A percentile compares a stretch with the other conserved stretches of the same genome.
phyloP scores from a whole-genome alignment of 2,329 filamentous ascomycete species.

The Dryadomyces quercus-mongolicae region DNA sequence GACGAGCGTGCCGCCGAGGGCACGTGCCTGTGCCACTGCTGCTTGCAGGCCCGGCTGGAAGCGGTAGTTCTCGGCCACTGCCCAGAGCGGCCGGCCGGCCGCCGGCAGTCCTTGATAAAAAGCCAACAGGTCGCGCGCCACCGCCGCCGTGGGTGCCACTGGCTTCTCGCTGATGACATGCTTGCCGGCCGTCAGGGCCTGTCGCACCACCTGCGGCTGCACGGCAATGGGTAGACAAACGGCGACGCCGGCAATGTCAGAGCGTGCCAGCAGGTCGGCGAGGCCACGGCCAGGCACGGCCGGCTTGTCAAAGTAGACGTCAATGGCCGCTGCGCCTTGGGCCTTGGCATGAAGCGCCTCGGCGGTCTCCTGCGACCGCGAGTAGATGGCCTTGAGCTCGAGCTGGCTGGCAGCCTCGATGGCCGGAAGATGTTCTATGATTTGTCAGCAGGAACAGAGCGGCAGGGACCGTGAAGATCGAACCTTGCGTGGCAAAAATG shows the following conservation, averaged over 20 bases:
- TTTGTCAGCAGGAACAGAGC: neutral
- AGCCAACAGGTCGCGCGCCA: slow-evolving; percentile 14
- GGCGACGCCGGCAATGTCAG: slow-evolving; percentile 43
- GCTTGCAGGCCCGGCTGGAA: slow-evolving; percentile 21
- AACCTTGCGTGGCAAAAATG: slow-evolving; percentile 20
- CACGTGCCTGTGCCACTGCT: slow-evolving; percentile 13
- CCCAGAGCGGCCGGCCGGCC: slow-evolving; percentile 29
- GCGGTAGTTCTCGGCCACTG: slow-evolving; percentile 63
- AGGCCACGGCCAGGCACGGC: slow-evolving; percentile 28
- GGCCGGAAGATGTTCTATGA: slow-evolving; percentile 34
- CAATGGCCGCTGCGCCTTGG: slow-evolving; percentile 16
- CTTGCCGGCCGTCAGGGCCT: slow-evolving; percentile 51
- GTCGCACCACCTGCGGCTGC: slow-evolving; percentile 46
- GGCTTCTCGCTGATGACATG: slow-evolving; percentile 62
- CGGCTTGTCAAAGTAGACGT: slow-evolving; percentile 47
- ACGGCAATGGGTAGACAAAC: slow-evolving; percentile 50
- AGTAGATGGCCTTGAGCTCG: slow-evolving; percentile 53
- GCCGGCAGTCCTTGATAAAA: slow-evolving; percentile 15
- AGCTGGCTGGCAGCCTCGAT: slow-evolving; percentile 38
- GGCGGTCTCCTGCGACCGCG: slow-evolving; percentile 48
- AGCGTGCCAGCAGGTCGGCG: slow-evolving; percentile 37
- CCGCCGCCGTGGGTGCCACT: slow-evolving; percentile 40
- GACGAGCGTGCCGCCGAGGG: slow-evolving; percentile 18
- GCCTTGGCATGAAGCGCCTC: slow-evolving; percentile 25
- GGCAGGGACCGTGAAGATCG: slow-evolving; percentile 1